Base-by-base conservation (phyloP, 1,139 yeast species). In the Candida frijolesensis region DNA sequence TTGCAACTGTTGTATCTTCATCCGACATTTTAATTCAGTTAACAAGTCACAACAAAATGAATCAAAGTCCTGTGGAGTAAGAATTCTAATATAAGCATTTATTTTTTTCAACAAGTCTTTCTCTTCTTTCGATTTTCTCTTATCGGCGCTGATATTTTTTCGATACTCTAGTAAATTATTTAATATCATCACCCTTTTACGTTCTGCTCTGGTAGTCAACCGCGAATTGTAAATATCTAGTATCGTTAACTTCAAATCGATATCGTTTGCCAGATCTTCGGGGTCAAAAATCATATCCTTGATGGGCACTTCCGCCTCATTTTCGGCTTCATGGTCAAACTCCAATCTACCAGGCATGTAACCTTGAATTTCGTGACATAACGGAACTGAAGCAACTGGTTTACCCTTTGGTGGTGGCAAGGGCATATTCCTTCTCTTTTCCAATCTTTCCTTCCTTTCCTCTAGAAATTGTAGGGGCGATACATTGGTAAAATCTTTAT, bases 261-360 rank as follows among this genome's bases (percentile, higher is more conserved):
- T 85, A 63, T 94, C 99, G 47, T 86, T 84, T 29, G 87, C 84
- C 54, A 85, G 84, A 62, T 94, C 99, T 56, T 94, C 98, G 0
- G 95, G 90, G 61, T 94, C 98, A 63, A 95, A 94, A 7, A 87
- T 81, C 94, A 94, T 89, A 65, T 95, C 99, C 65, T 94, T 95
- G 37, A 94, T 90, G 0, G 96, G 85, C 50, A 87, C 78, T 68
- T 94, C 99, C 0, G 99, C 99, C 48, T 94, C 99, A 63, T 94
- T 94, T 65, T 95, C 99, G 39, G 89, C 91, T 66, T 94, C 99
- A 53, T 87, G 89, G 63, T 94, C 99, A 68, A 94, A 94, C 66
- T 94, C 99, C 56, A 94, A 75, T 61, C 99, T 82, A 45, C 99
- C 99, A 35, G 99, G 99, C 99, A 95, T 94, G 66, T 86, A 94